Evolutionary conservation across 2,329 filamentous ascomycete species (phyloP), one percentile per base, ranked within the genome.

Genomic region (Fusarium pseudocircinatum): DNA sequence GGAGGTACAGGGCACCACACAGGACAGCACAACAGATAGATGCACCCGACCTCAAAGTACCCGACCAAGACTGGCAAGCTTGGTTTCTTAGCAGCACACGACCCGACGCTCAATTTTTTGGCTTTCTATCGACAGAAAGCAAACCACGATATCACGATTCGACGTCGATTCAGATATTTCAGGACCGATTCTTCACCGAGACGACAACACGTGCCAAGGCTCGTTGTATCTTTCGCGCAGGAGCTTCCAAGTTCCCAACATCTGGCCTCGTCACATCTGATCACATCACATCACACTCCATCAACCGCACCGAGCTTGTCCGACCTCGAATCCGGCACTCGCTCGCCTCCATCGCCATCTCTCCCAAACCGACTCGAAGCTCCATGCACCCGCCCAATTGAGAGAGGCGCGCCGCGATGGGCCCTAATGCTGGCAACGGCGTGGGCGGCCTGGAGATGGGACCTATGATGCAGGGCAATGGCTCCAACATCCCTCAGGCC

Each of bases 401-500:
- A 79, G 43, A 75, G 74, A 79, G 78, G 77, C 80, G 81, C 77
- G 80, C 80, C 80, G 81, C 77, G 75, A 84, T 84, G 82, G 82
- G 81, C 82, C 82, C 82, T 69, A 83, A 81, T 77, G 81, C 81
- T 77, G 84, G 83, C 72, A 84, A 84, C 80, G 84, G 84, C 80
- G 82, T 85, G 77, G 81, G 81, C 74, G 83, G 83, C 67, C 83
- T 85, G 82, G 85, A 87, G 57, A 82, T 83, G 79, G 82, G 78
- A 73, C 82, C 79, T 74, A 83, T 81, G 79, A 85, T 84, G 84
- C 84, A 84, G 79, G 79, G 82, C 75, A 83, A 84, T 78, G 81
- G 83, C 76, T 78, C 82, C 68, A 87, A 86, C 79, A 85, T 88
- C 75, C 88, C 88, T 46, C 87, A 87, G 77, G 87, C 88, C 70